These are phyloP conservation scores for Globisporangium uncinulatum DNA, from an alignment of 352 stramenopile genomes.

Conservation along the genomic window DNA sequence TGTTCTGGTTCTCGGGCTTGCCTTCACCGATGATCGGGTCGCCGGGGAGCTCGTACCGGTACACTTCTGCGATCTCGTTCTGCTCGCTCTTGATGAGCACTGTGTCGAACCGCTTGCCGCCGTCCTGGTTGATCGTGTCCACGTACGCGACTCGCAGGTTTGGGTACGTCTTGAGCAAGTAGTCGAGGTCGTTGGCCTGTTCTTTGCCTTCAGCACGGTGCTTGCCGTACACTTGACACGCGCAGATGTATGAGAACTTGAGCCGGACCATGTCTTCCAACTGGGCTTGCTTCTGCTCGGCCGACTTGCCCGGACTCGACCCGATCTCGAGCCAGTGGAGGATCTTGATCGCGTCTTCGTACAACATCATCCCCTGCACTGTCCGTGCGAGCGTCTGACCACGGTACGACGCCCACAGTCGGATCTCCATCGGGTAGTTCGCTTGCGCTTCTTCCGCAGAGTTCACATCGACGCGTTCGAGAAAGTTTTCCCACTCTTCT, in stretches of 20 bases:
- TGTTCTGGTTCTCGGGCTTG: constrained; percentile 87
- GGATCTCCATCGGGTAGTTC: constrained; percentile 66
- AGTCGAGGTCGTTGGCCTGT: constrained; percentile 73
- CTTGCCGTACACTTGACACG: constrained; percentile 81
- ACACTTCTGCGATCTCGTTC: constrained; percentile 65
- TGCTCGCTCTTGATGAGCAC: constrained; percentile 70
- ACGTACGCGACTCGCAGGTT: constrained; percentile 82
- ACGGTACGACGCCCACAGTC: constrained; percentile 72
- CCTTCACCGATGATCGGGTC: constrained; percentile 79
- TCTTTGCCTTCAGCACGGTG: constrained; percentile 59
- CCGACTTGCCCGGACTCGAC: constrained; percentile 50
- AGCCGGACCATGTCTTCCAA: constrained; percentile 76
- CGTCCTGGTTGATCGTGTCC: constrained; percentile 42
- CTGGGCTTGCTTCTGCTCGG: constrained; percentile 68
- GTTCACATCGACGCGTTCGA: constrained; percentile 65
- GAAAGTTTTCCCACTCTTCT: constrained; percentile 77
- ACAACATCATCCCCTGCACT: constrained; percentile 80
- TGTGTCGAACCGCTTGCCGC: constrained; percentile 43
- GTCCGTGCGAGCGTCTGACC: constrained; percentile 70
- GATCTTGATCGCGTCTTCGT: constrained; percentile 82
- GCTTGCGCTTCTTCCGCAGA: constrained; percentile 53
- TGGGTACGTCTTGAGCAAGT: constrained; percentile 64
- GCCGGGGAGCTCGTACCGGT: constrained; percentile 73
- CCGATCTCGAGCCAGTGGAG: constrained; percentile 79
- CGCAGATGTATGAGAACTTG: constrained; percentile 83